Evolutionary conservation across 768 basidiomycete species (phyloP).

Genomic region (Exidia glandulosa): DNA sequence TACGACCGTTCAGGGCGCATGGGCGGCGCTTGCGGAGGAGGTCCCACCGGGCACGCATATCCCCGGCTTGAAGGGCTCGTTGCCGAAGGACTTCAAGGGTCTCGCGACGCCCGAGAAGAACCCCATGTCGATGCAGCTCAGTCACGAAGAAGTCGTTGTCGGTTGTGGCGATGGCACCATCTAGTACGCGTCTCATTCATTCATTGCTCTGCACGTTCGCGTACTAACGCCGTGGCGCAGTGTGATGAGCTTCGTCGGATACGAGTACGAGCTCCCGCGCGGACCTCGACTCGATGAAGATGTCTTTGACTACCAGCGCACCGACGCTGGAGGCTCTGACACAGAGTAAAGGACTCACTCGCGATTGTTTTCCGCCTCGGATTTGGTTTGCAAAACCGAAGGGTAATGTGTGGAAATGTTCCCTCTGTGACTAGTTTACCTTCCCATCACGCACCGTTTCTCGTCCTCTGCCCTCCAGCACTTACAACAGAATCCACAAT

Average conservation of each 20-base stretch:
- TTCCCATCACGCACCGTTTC: background rate
- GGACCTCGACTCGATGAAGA: background rate
- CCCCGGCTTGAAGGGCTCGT: slow-evolving; percentile 48
- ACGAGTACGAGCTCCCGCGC: slow-evolving; percentile 27
- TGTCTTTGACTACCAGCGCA: background rate
- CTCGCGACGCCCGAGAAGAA: slow-evolving; percentile 86
- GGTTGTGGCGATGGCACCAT: slow-evolving; percentile 88
- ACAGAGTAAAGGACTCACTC: background rate
- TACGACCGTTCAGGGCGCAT: slow-evolving; percentile 60
- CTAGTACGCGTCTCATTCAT: slow-evolving; percentile 51
- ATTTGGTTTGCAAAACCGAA: background rate
- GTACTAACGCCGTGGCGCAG: background rate
- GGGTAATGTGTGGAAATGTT: background rate
- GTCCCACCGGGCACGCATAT: slow-evolving; percentile 25
- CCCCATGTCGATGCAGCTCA: slow-evolving; percentile 88
- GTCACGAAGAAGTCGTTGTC: slow-evolving; percentile 83
- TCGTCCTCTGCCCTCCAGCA: background rate
- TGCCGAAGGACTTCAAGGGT: slow-evolving; percentile 63
- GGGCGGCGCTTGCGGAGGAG: slow-evolving; percentile 52
- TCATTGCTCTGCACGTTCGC: background rate
- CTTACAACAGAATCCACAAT: background rate
- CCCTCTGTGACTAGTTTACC: background rate
- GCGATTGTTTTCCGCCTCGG: background rate
- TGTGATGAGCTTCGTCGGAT: slow-evolving; percentile 36
- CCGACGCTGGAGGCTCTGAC: background rate